phyloP scores from a whole-genome alignment of 352 stramenopile genomes.

The Phytophthora brassicae region DNA sequence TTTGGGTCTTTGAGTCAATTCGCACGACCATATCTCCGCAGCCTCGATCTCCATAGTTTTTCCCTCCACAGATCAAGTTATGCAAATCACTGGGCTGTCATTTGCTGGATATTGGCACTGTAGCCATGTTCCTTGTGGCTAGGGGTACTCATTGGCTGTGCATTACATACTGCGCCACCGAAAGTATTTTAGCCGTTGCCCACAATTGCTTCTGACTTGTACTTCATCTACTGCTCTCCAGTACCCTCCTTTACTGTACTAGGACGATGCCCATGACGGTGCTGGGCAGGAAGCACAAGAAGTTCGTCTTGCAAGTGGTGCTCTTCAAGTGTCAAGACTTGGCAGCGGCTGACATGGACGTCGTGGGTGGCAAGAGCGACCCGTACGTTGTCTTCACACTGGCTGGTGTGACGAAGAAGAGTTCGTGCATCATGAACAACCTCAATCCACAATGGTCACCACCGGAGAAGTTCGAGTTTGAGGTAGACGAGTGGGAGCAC shows the following conservation, averaged over 20 bases:
- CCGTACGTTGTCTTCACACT: slow-evolving; percentile 72
- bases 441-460: slow-evolving; percentile 72
- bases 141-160: not conserved
- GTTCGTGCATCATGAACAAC: slow-evolving; percentile 62
- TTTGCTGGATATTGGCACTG: not conserved
- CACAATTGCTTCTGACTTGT: slow-evolving; percentile 25
- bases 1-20: too few species aligned
- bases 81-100: too few species aligned
- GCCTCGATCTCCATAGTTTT: too few species aligned
- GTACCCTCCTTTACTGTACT: too few species aligned
- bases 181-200: slow-evolving; percentile 4
- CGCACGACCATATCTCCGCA: too few species aligned
- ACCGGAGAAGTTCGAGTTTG: slow-evolving; percentile 76
- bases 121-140: slow-evolving; percentile 7
- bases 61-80: too few species aligned
- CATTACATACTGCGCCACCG: slow-evolving; percentile 24
- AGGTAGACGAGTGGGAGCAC: slow-evolving; percentile 59
- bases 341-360: slow-evolving; percentile 44
- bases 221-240: slow-evolving; percentile 5
- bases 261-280: slow-evolving; percentile 1
- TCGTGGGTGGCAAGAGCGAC: slow-evolving; percentile 72
- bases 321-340: slow-evolving; percentile 70
- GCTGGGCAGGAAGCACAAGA: slow-evolving; percentile 26
- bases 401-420: slow-evolving; percentile 53
- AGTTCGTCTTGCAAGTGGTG: slow-evolving; percentile 54